Evolutionary conservation across 352 stramenopile species (phyloP).

Genomic region (Peronospora belbahrii): DNA sequence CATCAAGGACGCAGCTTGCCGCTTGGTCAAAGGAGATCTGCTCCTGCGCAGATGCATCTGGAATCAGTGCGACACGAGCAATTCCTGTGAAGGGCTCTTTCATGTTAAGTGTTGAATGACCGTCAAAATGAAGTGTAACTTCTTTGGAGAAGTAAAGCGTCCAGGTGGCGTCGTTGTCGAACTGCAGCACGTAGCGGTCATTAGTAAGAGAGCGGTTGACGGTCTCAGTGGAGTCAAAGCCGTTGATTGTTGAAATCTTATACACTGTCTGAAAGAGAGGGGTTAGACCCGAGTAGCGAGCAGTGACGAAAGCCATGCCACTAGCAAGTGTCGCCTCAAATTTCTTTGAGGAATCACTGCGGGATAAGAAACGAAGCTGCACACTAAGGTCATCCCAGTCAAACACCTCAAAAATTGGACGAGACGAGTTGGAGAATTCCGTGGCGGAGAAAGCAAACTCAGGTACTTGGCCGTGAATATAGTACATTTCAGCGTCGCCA

Average conservation of each 20-base stretch:
- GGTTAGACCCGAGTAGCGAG: constrained; percentile 38
- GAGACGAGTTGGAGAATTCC: constrained; percentile 34
- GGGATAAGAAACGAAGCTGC: constrained; percentile 31
- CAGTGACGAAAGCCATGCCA: constrained; percentile 60
- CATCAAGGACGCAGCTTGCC: constrained; percentile 36
- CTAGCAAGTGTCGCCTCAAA: constrained; percentile 44
- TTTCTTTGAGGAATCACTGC: constrained; percentile 23
- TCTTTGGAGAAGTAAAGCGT: constrained; percentile 41
- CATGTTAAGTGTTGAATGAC: constrained; percentile 29
- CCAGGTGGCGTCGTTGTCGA: constrained; percentile 47
- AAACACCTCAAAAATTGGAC: constrained; percentile 32
- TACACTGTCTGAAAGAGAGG: constrained; percentile 36
- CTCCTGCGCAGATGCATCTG: constrained; percentile 25
- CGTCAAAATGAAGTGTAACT: constrained; percentile 31
- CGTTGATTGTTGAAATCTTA: constrained; percentile 49
- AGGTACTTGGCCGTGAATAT: constrained; percentile 33
- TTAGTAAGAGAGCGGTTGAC: constrained; percentile 26
- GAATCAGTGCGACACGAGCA: constrained; percentile 30
- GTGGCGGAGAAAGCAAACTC: constrained; percentile 47
- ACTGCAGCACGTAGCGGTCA: constrained; percentile 39
- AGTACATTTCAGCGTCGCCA: constrained; percentile 40
- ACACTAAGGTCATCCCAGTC: constrained; percentile 52
- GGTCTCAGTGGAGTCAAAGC: constrained; percentile 20
- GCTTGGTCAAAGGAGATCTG: constrained; percentile 34
- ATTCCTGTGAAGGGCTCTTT: constrained; percentile 26